Conservation (phyloP, 179 eudicot genomes). For the Actinidia polygama region DNA sequence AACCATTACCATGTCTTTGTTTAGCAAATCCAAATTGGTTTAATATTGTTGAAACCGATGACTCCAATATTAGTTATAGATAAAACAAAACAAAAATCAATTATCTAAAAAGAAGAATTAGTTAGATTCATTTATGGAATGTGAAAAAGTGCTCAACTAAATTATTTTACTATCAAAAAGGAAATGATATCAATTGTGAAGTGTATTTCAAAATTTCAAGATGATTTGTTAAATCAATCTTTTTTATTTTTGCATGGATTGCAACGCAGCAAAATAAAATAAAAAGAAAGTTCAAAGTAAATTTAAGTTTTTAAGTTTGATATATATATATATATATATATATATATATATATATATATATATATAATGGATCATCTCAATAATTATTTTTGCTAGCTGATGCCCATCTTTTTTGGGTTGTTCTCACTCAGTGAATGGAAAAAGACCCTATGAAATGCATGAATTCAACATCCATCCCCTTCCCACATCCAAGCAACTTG, state of each 20-base stretch:
- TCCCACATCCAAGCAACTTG: no score
- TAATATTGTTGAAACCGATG: not conserved
- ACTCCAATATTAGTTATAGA: not conserved
- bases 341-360: not conserved
- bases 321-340: no score
- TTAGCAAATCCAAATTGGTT: not conserved
- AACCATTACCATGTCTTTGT: not conserved
- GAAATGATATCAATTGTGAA: not conserved
- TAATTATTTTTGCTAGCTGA: no score
- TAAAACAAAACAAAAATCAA: no score
- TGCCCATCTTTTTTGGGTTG: no score
- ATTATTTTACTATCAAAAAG: not conserved
- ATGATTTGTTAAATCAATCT: not conserved
- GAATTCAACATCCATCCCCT: no score
- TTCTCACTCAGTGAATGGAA: no score
- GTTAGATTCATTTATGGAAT: not conserved
- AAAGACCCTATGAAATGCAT: no score
- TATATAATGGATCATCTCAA: no score
- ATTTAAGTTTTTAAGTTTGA: no score
- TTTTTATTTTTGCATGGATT: not conserved
- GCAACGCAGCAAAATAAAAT: no score
- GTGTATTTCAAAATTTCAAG: not conserved
- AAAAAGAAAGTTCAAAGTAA: no score
- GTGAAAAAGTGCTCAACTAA: not conserved
- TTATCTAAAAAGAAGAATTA: not conserved